Base-by-base conservation (phyloP, 2,329 filamentous ascomycete species). In the Colletotrichum sp. region DNA sequence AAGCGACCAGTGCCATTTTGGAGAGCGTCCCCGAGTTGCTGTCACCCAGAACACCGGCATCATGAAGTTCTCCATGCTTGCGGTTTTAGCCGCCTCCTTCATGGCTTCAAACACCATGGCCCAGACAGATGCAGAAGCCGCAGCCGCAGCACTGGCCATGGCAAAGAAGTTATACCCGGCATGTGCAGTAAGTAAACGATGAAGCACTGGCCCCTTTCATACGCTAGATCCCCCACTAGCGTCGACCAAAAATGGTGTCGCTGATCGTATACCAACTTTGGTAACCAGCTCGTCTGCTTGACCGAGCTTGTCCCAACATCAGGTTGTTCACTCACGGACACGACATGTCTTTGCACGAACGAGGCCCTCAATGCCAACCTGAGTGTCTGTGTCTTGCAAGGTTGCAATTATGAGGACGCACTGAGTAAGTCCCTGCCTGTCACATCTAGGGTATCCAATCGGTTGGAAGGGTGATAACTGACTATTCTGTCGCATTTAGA, bases 281-380 rank as follows among this genome's bases (percentile, higher is more conserved):
- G 59, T 62, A 62, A 66, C 39, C 39, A 79, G 78, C 24, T 78
- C 39, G 21, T 72, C 60, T 80, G 79, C 64, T 76, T 80, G 26
- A 55, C 64, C 9, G 55, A 72, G 32, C 65, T 68, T 26, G 36
- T 72, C 13, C 70, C 70, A 52, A 59, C 63, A 10, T 72, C 64
- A 30, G 70, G 36, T 59, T 79, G 77, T 24, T 67, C 65, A 15
- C 39, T 77, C 12, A 78, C 77, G 5, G 78, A 80, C 52, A 71
- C 68, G 8, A 59, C 67, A 2, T 80, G 79, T 39, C 74, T 80
- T 18, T 80, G 79, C 62, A 77, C 74, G 52, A 80, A 80, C 57
- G 72, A 74, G 26, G 77, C 78, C 34, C 72, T 80, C 8, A 80
- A 75, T 39, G 59, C 72, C 28, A 62, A 71, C 8, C 79, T 79